Conservation (phyloP, 1,284 basidiomycete species). For the Cystobasidiaceae sp. region DNA sequence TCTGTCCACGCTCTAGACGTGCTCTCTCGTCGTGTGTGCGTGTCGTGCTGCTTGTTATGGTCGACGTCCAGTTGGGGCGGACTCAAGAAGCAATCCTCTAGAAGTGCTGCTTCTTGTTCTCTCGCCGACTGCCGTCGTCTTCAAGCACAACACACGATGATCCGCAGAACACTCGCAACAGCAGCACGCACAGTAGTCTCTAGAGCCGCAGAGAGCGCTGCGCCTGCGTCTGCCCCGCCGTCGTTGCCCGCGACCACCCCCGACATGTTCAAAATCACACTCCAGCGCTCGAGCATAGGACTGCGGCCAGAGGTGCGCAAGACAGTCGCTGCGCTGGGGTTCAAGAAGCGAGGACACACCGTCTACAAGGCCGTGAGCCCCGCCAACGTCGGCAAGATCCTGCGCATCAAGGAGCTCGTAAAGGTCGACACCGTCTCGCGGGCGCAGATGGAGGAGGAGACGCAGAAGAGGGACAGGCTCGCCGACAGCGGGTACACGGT, state of each 20-base stretch:
- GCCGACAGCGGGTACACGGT: slow-evolving; percentile 63
- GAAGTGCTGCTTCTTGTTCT: not conserved
- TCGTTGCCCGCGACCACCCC: slow-evolving; percentile 36
- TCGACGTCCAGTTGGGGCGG: not conserved
- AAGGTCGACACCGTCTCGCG: slow-evolving; percentile 72
- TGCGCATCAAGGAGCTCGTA: slow-evolving; percentile 77
- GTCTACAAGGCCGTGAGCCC: slow-evolving; percentile 69
- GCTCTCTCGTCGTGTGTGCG: not conserved
- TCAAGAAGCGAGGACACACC: slow-evolving; percentile 71
- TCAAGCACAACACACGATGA: not conserved
- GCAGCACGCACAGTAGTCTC: slow-evolving; percentile 5
- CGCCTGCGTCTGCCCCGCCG: not conserved
- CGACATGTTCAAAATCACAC: slow-evolving; percentile 78
- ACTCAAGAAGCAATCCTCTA: not conserved
- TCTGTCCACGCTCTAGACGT: not conserved
- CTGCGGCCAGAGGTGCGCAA: slow-evolving; percentile 65
- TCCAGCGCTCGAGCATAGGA: slow-evolving; percentile 73
- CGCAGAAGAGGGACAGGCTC: slow-evolving; percentile 61
- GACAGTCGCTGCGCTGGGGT: slow-evolving; percentile 67
- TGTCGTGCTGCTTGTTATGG: not conserved
- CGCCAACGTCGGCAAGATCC: slow-evolving; percentile 72
- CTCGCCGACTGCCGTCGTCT: not conserved
- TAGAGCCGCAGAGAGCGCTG: too few relatives aligned
- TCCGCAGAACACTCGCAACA: not conserved
- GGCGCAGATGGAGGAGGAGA: slow-evolving; percentile 59